Evolutionary conservation across 164 flowering plant genomes (phyloP).

Genomic region (Sedum album): DNA sequence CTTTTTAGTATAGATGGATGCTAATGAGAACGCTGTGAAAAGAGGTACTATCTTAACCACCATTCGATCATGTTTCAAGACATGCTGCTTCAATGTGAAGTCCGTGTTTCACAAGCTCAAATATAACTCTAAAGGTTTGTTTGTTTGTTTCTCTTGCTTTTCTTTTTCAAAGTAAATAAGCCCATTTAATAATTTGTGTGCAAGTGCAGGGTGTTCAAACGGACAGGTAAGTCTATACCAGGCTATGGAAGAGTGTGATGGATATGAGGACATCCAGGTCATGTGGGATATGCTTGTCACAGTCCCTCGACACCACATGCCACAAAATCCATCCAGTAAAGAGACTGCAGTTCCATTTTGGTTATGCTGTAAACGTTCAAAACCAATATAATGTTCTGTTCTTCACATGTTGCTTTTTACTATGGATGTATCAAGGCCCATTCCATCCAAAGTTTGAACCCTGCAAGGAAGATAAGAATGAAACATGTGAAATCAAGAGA

Average conservation of each 20-base stretch:
- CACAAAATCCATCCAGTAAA: background rate
- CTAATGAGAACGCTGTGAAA: too few relatives aligned
- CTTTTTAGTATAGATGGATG: too few relatives aligned
- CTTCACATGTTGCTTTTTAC: too few relatives aligned
- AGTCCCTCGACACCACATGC: constrained; percentile 22
- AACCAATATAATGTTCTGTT: background rate
- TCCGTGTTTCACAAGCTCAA: background rate
- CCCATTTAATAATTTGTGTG: background rate
- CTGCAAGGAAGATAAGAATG: constrained; percentile 29
- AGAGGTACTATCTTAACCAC: too few relatives aligned
- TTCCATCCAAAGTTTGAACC: constrained; percentile 90
- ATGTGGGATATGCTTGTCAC: constrained; percentile 49
- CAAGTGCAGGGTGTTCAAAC: constrained; percentile 17
- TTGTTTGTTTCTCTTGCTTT: background rate
- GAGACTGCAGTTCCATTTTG: background rate
- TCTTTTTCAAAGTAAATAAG: background rate
- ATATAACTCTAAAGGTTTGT: background rate
- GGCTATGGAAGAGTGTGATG: constrained; percentile 40
- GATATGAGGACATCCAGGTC: constrained; percentile 39
- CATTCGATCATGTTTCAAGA: constrained; percentile 31
- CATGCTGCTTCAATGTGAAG: background rate
- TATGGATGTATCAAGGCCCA: too few relatives aligned
- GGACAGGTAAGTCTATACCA: constrained; percentile 31
- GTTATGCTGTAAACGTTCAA: background rate
- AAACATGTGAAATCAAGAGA: constrained; percentile 1